Percentiles rank a stretch among this genome's conserved stretches.
These are phyloP conservation scores for Xylaria sp. DNA, from an alignment of 2,329 filamentous ascomycete genomes.

Conservation along the genomic window DNA sequence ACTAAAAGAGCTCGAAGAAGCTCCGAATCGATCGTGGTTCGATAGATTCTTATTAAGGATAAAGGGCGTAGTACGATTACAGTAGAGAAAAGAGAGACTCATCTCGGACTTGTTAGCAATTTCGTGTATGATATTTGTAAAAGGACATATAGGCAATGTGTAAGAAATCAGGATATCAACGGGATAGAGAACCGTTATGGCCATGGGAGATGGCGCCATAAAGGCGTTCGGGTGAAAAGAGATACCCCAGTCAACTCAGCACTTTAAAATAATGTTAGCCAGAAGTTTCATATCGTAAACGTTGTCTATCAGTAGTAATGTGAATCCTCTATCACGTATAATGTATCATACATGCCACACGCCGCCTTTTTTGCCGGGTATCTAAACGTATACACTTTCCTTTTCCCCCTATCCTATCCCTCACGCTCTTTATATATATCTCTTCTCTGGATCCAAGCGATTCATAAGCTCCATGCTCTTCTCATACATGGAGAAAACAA, in stretches of 20 bases:
- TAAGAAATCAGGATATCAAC: not conserved
- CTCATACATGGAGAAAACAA: constrained; percentile 99
- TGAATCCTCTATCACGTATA: constrained; percentile 16
- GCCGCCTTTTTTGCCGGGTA: constrained; percentile 39
- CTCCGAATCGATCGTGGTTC: constrained; percentile 66
- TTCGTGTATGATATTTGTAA: constrained; percentile 30
- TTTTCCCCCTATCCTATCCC: not conserved
- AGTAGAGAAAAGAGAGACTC: constrained; percentile 49
- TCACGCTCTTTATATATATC: constrained; percentile 75
- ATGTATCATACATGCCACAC: constrained; percentile 19
- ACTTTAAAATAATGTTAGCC: not conserved
- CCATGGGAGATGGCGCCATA: not conserved
- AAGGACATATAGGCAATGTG: not conserved
- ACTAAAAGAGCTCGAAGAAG: constrained; percentile 70
- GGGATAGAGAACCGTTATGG: not conserved
- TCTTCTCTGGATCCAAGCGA: constrained; percentile 80
- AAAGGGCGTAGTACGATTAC: constrained; percentile 68
- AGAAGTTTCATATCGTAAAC: not conserved
- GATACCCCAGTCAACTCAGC: constrained; percentile 18
- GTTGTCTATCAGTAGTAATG: constrained; percentile 6
- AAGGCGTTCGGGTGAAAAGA: not conserved
- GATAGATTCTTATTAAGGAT: constrained; percentile 63
- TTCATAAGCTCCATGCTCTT: constrained; percentile 93
- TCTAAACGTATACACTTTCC: constrained; percentile 34
- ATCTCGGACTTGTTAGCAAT: not conserved